phyloP scores from a whole-genome alignment of 1,139 yeast genomes.

The Kodamaea anthophila region DNA sequence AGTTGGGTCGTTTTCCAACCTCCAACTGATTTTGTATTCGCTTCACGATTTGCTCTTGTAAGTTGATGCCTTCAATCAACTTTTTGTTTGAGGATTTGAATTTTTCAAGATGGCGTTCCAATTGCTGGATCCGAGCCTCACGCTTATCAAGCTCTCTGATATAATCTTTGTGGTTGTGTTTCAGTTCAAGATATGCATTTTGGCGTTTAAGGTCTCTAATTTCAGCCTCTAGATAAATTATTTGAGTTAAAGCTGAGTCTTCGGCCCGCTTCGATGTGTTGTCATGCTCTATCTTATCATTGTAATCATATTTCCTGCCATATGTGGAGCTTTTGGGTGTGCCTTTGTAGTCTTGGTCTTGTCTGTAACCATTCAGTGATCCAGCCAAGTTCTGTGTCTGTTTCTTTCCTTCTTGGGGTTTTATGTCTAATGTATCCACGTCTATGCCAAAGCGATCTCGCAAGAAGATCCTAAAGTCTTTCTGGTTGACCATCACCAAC shows the following conservation, averaged over 20 bases:
- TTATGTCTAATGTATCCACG: too few species aligned
- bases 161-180: conserved; percentile 4
- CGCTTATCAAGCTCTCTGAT: conserved; percentile 11
- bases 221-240: conserved; percentile 17
- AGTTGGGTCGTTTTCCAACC: too few species aligned
- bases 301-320: too few species aligned
- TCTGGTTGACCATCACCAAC: conserved; percentile 20
- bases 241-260: conserved; percentile 4
- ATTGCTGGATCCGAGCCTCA: conserved; percentile 16
- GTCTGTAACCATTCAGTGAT: too few species aligned
- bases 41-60: conserved; percentile 21
- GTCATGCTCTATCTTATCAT: too few species aligned
- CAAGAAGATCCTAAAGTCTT: conserved; percentile 20
- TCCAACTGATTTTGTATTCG: conserved; percentile 17
- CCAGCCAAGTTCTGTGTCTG: too few species aligned
- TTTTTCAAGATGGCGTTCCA: conserved; percentile 20
- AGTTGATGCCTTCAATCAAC: conserved; percentile 14
- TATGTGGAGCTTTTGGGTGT: too few species aligned
- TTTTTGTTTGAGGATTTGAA: conserved; percentile 16
- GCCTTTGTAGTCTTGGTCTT: too few species aligned
- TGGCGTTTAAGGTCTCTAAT: conserved; percentile 16
- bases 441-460: conserved; percentile 17
- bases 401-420: too few species aligned
- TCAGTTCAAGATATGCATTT: conserved; percentile 16
- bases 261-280: too few species aligned